Conservation (phyloP, 768 basidiomycete genomes). For the Lanmaoa pseudosensibilis region DNA sequence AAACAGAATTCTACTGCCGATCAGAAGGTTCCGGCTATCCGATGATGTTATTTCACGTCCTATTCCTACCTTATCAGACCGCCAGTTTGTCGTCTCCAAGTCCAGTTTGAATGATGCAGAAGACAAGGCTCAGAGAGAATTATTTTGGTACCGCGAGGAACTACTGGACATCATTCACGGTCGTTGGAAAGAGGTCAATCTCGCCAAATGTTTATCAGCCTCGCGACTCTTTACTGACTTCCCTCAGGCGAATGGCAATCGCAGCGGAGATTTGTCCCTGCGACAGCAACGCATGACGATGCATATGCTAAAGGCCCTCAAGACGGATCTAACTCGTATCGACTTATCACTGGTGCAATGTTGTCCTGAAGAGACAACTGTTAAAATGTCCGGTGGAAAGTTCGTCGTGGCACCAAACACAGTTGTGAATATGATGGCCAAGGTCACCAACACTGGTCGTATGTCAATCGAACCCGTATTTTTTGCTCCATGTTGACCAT, state of each 20-base stretch:
- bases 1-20: conserved; percentile 62
- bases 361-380: conserved; percentile 19
- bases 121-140: conserved; percentile 64
- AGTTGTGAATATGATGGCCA: conserved; percentile 59
- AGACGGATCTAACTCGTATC: conserved; percentile 64
- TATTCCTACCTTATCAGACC: conserved; percentile 82
- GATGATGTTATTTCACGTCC: conserved; percentile 57
- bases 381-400: conserved; percentile 34
- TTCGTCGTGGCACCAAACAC: conserved; percentile 56
- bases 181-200: conserved; percentile 80
- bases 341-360: conserved; percentile 49
- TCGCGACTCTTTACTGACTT: neutral
- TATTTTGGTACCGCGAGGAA: conserved; percentile 97
- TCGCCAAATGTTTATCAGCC: neutral
- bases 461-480: conserved; percentile 31
- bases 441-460: conserved; percentile 69
- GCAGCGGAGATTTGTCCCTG: conserved; percentile 75
- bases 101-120: conserved; percentile 59
- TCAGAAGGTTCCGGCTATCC: conserved; percentile 67
- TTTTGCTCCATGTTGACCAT: conserved; percentile 9
- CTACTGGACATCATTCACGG: conserved; percentile 69
- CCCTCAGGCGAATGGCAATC: conserved; percentile 70
- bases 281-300: conserved; percentile 75
- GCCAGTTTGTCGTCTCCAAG: conserved; percentile 89
- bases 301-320: conserved; percentile 77